A percentile compares a stretch with the other conserved stretches of the same genome.
Evolutionary conservation across 1,284 basidiomycete species (phyloP).

Genomic region (Entoloma clypeatum): DNA sequence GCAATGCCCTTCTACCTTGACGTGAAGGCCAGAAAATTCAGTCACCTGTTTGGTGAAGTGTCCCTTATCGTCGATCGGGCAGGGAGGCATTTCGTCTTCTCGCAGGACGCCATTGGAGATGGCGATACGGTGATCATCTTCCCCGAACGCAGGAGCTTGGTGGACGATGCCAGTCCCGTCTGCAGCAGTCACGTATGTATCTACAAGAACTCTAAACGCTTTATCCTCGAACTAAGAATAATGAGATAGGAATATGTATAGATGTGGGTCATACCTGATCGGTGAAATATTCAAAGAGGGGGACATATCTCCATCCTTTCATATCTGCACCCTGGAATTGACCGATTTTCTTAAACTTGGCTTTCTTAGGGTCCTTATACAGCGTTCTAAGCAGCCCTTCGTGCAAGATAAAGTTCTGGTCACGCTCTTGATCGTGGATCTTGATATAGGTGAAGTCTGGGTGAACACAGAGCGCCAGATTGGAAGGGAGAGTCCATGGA

Average conservation of each 20-base stretch:
- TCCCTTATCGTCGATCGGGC: slow-evolving; percentile 90
- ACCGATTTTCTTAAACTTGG: slow-evolving; percentile 90
- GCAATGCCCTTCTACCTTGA: slow-evolving; percentile 62
- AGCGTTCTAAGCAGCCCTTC: slow-evolving; percentile 86
- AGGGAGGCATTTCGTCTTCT: slow-evolving; percentile 91
- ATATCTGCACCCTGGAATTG: slow-evolving; percentile 89
- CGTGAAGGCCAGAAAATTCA: slow-evolving; percentile 87
- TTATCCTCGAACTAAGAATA: slow-evolving; percentile 77
- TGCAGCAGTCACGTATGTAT: slow-evolving; percentile 91
- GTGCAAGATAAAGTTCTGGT: slow-evolving; percentile 91
- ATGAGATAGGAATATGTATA: slow-evolving; percentile 2
- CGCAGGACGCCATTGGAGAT: slow-evolving; percentile 80
- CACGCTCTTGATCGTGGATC: slow-evolving; percentile 88
- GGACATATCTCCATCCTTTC: slow-evolving; percentile 96
- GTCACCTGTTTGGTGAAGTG: slow-evolving; percentile 86
- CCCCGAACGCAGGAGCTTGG: slow-evolving; percentile 98
- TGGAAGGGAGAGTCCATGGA: slow-evolving; percentile 97
- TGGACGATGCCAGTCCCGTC: slow-evolving; percentile 99
- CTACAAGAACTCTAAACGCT: slow-evolving; percentile 87
- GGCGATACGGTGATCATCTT: slow-evolving; percentile 96
- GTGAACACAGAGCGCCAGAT: slow-evolving; percentile 93
- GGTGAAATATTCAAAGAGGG: slow-evolving; percentile 95
- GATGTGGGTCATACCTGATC: slow-evolving; percentile 60
- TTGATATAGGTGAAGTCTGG: slow-evolving; percentile 97
- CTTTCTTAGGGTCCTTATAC: slow-evolving; percentile 98